Conservation (phyloP, 208 protist genomes). For the Leishmania aethiopica region DNA sequence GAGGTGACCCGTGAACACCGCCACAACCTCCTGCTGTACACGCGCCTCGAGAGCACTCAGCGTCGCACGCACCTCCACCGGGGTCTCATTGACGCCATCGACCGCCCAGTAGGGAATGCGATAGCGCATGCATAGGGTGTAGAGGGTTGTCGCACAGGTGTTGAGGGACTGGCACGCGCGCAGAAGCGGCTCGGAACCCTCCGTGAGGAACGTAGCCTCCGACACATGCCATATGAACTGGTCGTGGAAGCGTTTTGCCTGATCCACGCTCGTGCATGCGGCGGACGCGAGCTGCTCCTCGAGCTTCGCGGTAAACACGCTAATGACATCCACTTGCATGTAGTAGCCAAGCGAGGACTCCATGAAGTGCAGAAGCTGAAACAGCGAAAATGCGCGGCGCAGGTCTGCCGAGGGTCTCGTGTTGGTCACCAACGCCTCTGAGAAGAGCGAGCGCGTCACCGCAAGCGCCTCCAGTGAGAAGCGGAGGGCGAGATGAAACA, state of each 20-base stretch:
- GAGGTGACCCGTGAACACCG: constrained; percentile 66
- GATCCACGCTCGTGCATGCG: constrained; percentile 64
- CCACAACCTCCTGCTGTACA: constrained; percentile 68
- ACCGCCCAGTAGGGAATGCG: constrained; percentile 77
- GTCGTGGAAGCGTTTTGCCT: constrained; percentile 76
- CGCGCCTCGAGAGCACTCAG: constrained; percentile 67
- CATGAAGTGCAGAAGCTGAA: constrained; percentile 73
- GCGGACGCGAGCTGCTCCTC: constrained; percentile 33
- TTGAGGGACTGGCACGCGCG: constrained; percentile 55
- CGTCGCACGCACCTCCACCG: constrained; percentile 71
- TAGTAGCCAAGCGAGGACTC: constrained; percentile 66
- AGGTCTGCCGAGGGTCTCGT: constrained; percentile 57
- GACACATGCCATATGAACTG: constrained; percentile 76
- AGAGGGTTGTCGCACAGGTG: constrained; percentile 46
- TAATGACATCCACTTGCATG: constrained; percentile 81
- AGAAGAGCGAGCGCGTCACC: constrained; percentile 50
- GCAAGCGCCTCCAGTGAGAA: constrained; percentile 72
- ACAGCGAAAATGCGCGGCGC: constrained; percentile 59
- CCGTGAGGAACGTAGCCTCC: constrained; percentile 72
- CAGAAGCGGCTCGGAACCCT: constrained; percentile 49
- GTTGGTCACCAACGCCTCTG: constrained; percentile 67
- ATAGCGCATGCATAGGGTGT: constrained; percentile 66
- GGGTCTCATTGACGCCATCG: constrained; percentile 51
- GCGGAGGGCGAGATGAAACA: constrained; percentile 61
- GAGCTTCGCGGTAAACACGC: constrained; percentile 46